Base-by-base conservation (phyloP, 352 stramenopile genomes). In the Globisporangium sylvaticum region DNA sequence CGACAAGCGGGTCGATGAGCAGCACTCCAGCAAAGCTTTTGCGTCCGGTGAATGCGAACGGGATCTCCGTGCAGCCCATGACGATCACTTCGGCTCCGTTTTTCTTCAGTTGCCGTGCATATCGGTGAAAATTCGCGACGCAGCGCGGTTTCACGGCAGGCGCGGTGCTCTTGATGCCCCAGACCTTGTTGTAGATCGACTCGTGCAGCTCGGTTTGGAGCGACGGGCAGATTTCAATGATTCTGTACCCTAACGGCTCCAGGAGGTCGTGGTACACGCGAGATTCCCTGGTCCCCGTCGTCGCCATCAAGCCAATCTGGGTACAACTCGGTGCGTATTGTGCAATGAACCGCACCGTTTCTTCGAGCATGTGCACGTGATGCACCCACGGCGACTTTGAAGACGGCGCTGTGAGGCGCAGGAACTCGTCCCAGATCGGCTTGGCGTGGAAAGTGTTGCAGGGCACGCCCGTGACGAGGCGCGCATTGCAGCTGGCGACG, bases 371-470 rank as follows among this genome's bases (percentile, higher is more conserved):
- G 64, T 92, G 80, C 50, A 90, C 78, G 60, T 85, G 76, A 3
- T 64, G 58, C 6, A 81, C 53, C 34, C 64, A 25, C 64, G 57
- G 62, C 27, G 37, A 12, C 18, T 58, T 62, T 48, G 44, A 22
- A 10, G 39, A 6, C 14, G 44, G 27, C 29, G 18, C 64, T 7
- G 83, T 89, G 15, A 82, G 72, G 12, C 68, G 68, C 39, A 89
- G 72, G 64, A 93, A 91, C 62, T 88, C 76, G 59, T 90, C 72
- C 83, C 79, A 93, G 44, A 90, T 91, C 37, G 83, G 75, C 58
- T 75, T 72, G 20, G 83, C 81, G 71, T 91, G 83, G 65, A 93
- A 93, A 8, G 85, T 91, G 56, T 91, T 91, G 79, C 83, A 93
- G 14, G 83, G 80, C 34, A 91, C 81, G 37, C 83, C 83, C 18